Base-by-base conservation (phyloP, 441 rosid genomes). In the Macaranga tanarius region DNA sequence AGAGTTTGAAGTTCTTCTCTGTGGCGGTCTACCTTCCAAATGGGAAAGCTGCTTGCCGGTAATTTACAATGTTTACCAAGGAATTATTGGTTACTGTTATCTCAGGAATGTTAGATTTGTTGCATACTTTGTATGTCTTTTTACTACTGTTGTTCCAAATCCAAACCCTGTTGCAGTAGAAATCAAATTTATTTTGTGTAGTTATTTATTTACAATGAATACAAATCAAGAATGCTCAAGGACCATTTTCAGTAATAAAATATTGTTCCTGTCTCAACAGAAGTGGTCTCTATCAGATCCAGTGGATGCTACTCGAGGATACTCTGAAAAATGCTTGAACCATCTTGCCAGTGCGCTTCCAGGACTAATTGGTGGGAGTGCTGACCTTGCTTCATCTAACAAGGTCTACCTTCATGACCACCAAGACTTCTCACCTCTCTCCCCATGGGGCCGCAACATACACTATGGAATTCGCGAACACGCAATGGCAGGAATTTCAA, bases 401-500 rank as follows among this genome's bases (percentile, higher is more conserved):
- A 77, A 76, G 69, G 81, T 64, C 52, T 56, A 74, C 62, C 81
- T 82, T 40, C 65, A 74, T 59, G 63, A 67, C 42, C 44, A 44
- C 62, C 52, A 13, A 0, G 82, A 79, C 22, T 77, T 79, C 74
- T 72, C 54, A 47, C 73, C 74, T 0, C 17, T 34, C 10, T 63
- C 76, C 2, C 75, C 75, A 0, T 64, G 61, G 71, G 83, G 75
- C 28, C 45, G 75, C 23, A 79, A 82, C 65, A 74, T 82, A 52
- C 62, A 69, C 22, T 79, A 51, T n/a, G 81, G 85, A 31, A 70
- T 79, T 5, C 68, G 80, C 3, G 83, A 82, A 45, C 86, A 79
- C 2, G 83, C 71, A 23, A 83, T 80, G 86, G 83, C 76, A 1
- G 82, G 65, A 50, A 80, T 80, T 66, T 80, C 78, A 16, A 83